Percentiles rank a stretch among this genome's conserved stretches.
Evolutionary conservation across 306 rosid genomes (phyloP).

Genomic region (Canavalia ensiformis): DNA sequence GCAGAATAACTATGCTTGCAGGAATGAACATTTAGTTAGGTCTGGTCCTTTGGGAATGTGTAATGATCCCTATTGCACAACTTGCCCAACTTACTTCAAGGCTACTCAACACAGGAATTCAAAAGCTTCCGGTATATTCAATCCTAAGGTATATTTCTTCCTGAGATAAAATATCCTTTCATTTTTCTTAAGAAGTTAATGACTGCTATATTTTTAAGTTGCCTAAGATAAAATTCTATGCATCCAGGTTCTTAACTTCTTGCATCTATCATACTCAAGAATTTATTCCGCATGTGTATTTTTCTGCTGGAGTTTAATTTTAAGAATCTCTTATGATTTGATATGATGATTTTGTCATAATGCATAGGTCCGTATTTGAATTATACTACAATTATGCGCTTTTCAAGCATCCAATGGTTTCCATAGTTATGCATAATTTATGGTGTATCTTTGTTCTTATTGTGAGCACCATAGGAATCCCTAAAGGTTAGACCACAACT

Average conservation of each 20-base stretch:
- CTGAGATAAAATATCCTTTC: constrained; percentile 10
- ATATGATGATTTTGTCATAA: constrained; percentile 14
- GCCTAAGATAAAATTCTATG: constrained; percentile 4
- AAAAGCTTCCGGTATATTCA: constrained; percentile 60
- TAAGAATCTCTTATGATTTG: neutral
- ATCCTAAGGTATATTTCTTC: constrained; percentile 63
- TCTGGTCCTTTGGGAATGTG: constrained; percentile 95
- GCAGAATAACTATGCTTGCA: constrained; percentile 53
- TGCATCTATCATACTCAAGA: neutral
- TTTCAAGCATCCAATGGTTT: neutral
- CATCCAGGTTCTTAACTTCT: constrained; percentile 10
- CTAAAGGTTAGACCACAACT: neutral
- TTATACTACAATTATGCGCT: neutral
- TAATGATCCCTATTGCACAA: constrained; percentile 88
- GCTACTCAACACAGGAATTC: constrained; percentile 57
- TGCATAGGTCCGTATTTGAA: neutral
- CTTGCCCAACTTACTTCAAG: constrained; percentile 79
- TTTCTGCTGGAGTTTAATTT: neutral
- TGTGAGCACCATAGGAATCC: neutral
- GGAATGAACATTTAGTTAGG: constrained; percentile 78
- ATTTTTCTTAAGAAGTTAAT: neutral
- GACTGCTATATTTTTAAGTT: constrained; percentile 34
- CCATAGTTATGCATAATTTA: neutral
- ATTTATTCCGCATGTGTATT: constrained; percentile 16
- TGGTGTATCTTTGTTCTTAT: neutral